phyloP scores from a whole-genome alignment of 2,329 filamentous ascomycete genomes.

The Teratosphaeria nubilosa region DNA sequence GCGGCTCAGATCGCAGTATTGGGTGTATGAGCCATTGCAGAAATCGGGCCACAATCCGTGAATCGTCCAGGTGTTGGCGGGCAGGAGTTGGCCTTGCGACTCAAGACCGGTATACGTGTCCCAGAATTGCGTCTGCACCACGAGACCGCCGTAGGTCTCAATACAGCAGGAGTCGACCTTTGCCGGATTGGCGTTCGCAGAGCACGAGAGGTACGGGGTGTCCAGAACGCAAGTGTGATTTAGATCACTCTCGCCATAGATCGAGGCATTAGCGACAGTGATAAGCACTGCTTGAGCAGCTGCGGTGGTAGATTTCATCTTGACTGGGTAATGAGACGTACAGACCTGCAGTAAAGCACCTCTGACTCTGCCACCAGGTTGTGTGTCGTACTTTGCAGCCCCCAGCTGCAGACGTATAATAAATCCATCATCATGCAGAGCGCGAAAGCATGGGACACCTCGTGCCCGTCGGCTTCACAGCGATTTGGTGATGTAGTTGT shows the following conservation, averaged over 20 bases:
- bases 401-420: neutral
- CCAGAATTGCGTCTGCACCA: conserved; percentile 55
- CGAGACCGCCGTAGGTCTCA: conserved; percentile 54
- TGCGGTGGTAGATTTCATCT: neutral
- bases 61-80: conserved; percentile 47
- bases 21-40: conserved; percentile 34
- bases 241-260: conserved; percentile 39
- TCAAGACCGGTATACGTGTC: conserved; percentile 53
- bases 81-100: conserved; percentile 47
- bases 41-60: conserved; percentile 51
- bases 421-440: conserved; percentile 9
- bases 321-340: neutral
- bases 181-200: conserved; percentile 30
- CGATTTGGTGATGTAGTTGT: neutral
- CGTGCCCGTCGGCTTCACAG: neutral
- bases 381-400: neutral
- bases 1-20: conserved; percentile 56
- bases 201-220: conserved; percentile 39
- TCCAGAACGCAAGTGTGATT: conserved; percentile 49
- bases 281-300: conserved; percentile 8
- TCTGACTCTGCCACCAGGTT: neutral
- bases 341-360: neutral
- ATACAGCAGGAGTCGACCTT: conserved; percentile 52
- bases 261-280: conserved; percentile 23
- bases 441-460: neutral